phyloP scores from a whole-genome alignment of 2,329 filamentous ascomycete genomes.

The Teratosphaeria gauchensis region DNA sequence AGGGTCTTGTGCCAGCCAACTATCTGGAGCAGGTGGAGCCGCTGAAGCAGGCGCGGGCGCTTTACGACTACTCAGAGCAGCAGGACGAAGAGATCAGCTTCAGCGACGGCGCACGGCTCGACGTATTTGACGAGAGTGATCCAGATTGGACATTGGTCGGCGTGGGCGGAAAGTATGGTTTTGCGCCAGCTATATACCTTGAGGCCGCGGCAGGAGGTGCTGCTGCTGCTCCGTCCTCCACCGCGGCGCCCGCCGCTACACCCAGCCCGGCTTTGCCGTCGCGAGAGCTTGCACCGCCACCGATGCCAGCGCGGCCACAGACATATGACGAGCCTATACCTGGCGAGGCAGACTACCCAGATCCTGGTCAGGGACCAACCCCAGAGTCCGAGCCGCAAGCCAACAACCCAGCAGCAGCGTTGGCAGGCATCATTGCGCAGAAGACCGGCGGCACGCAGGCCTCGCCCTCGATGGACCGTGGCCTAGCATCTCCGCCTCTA shows the following conservation, averaged over 20 bases:
- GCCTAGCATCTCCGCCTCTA: constrained; percentile 42
- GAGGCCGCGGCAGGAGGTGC: constrained; percentile 48
- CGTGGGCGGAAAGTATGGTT: constrained; percentile 75
- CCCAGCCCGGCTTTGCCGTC: constrained; percentile 23
- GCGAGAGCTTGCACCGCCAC: constrained; percentile 22
- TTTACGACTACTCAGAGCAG: constrained; percentile 96
- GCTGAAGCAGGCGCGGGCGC: constrained; percentile 65
- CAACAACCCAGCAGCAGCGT: constrained; percentile 48
- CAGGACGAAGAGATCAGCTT: constrained; percentile 98
- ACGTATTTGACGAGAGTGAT: constrained; percentile 83
- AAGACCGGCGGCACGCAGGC: constrained; percentile 30
- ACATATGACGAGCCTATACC: constrained; percentile 28
- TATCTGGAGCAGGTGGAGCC: constrained; percentile 79
- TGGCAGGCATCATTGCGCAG: constrained; percentile 45
- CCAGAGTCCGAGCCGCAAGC: constrained; percentile 29
- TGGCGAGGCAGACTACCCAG: constrained; percentile 33
- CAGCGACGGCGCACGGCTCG: constrained; percentile 71
- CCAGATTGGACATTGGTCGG: constrained; percentile 96
- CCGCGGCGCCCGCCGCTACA: constrained; percentile 40
- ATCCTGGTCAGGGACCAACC: constrained; percentile 35
- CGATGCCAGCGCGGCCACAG: constrained; percentile 30
- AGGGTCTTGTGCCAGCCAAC: constrained; percentile 84
- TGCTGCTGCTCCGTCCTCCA: constrained; percentile 40
- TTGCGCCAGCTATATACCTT: constrained; percentile 94
- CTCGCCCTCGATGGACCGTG: constrained; percentile 13